phyloP scores from a whole-genome alignment of 2,329 filamentous ascomycete species.

The Talaromyces sp. region DNA sequence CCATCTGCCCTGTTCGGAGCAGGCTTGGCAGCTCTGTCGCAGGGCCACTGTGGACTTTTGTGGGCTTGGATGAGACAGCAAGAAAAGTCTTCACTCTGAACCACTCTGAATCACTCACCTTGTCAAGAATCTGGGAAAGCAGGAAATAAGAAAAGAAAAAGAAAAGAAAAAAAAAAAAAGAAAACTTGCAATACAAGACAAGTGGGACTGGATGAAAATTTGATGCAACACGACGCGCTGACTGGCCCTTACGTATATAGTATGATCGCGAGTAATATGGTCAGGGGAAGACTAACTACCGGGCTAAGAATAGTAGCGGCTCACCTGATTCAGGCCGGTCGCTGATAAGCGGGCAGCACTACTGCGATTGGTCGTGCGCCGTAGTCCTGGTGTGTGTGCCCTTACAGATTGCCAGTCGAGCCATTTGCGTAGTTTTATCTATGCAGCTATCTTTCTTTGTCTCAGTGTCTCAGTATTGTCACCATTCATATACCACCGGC shows the following conservation, averaged over 20 bases:
- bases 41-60: background rate
- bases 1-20: background rate
- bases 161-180: background rate
- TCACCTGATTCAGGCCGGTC: background rate
- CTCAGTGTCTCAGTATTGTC: background rate
- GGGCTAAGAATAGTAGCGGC: conserved; percentile 21
- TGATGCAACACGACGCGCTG: conserved; percentile 7
- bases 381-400: background rate
- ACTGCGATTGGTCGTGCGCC: background rate
- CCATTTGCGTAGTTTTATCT: conserved; percentile 4
- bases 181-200: background rate
- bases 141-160: background rate
- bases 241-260: conserved; percentile 8
- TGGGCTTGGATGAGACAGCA: background rate
- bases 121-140: too few relatives aligned
- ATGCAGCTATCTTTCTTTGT: background rate
- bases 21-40: background rate
- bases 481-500: background rate
- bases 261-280: background rate
- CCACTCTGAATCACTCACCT: too few relatives aligned
- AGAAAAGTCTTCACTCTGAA: background rate
- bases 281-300: conserved; percentile 16
- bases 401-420: background rate
- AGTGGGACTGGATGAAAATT: conserved; percentile 7
- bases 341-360: background rate